Conservation (phyloP, 805 yeast species). For the Candida mattraensis region DNA sequence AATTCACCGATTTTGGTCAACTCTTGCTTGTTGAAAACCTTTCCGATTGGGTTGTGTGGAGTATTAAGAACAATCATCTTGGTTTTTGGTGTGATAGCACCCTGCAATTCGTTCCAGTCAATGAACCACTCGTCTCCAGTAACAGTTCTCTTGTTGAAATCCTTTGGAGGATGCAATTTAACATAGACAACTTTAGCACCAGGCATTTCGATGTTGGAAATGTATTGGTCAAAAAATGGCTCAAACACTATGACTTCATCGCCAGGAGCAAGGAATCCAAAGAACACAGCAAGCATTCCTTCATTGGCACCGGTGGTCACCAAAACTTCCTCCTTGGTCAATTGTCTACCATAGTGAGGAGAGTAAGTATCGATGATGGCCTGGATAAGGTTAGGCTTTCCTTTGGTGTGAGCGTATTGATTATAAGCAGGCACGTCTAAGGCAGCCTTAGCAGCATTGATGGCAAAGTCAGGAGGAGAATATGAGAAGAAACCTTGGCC, state of each 20-base stretch:
- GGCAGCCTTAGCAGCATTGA: slow-evolving; percentile 76
- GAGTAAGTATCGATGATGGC: slow-evolving; percentile 73
- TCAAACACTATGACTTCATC: slow-evolving; percentile 96
- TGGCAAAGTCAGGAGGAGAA: slow-evolving; percentile 92
- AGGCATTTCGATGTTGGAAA: slow-evolving; percentile 87
- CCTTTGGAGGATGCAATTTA: slow-evolving; percentile 79
- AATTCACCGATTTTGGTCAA: slow-evolving; percentile 71
- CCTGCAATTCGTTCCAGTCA: slow-evolving; percentile 74
- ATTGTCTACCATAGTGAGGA: slow-evolving; percentile 56
- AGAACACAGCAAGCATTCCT: slow-evolving; percentile 82
- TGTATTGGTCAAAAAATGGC: slow-evolving; percentile 96
- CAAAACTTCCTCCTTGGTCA: slow-evolving; percentile 62
- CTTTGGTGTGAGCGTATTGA: slow-evolving; percentile 91
- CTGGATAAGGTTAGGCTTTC: slow-evolving; percentile 72
- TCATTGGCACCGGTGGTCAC: slow-evolving; percentile 98
- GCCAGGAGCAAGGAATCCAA: slow-evolving; percentile 81
- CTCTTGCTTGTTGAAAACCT: slow-evolving; percentile 77
- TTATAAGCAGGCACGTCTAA: slow-evolving; percentile 72
- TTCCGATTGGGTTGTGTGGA: slow-evolving; percentile 97
- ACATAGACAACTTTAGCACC: slow-evolving; percentile 92
- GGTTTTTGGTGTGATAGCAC: slow-evolving; percentile 71
- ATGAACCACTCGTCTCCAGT: slow-evolving; percentile 86
- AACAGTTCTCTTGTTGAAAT: slow-evolving; percentile 60
- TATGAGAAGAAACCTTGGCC: slow-evolving; percentile 98
- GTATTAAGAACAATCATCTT: slow-evolving; percentile 86